phyloP scores from a whole-genome alignment of 2,329 filamentous ascomycete genomes.

The Conoideocrella luteorostrata region DNA sequence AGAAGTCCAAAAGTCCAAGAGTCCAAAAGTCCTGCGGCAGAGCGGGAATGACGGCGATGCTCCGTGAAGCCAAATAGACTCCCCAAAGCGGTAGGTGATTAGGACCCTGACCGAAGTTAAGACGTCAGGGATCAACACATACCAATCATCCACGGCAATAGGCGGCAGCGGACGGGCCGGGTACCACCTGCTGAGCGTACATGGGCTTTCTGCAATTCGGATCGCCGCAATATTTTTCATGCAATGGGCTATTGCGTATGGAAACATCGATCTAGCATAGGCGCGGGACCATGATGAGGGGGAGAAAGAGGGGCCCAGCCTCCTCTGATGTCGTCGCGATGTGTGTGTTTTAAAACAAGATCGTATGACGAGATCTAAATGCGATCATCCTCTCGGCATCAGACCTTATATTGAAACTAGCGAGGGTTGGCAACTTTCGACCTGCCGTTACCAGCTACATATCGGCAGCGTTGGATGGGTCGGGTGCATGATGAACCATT shows the following conservation, averaged over 20 bases:
- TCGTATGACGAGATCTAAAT: background rate
- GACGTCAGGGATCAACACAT: background rate
- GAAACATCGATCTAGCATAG: constrained; percentile 1
- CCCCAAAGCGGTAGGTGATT: background rate
- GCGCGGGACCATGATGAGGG: background rate
- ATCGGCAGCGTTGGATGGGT: background rate
- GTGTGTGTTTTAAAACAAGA: background rate
- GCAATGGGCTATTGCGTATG: background rate
- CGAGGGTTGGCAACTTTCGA: background rate
- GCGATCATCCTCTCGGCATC: constrained; percentile 1
- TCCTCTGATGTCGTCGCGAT: background rate
- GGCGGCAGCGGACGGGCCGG: constrained; percentile 2
- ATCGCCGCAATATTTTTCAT: background rate
- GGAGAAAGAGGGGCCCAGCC: background rate
- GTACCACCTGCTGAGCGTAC: constrained; percentile 3
- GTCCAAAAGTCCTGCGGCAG: background rate
- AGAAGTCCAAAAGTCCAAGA: no score
- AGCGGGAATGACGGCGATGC: background rate
- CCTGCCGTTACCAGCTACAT: background rate
- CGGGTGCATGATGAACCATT: background rate
- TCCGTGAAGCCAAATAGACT: background rate
- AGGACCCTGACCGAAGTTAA: background rate
- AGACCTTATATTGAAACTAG: background rate
- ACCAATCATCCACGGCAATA: background rate
- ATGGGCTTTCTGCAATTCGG: background rate